Evolutionary conservation across 1,284 basidiomycete species (phyloP).

Genomic region (Trichosporon sp.): DNA sequence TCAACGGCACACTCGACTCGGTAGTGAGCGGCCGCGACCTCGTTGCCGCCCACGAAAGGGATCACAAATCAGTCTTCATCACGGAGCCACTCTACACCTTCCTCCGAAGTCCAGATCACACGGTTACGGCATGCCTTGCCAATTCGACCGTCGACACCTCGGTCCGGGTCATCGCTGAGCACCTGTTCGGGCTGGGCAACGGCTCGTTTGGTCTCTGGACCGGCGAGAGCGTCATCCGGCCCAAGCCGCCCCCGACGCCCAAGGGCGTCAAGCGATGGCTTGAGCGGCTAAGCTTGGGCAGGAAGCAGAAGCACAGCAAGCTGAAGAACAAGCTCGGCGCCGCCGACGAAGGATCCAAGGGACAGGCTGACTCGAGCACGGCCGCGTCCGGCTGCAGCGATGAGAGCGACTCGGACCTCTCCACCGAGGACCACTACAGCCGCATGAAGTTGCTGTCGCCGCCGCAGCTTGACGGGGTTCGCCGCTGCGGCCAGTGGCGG

Average conservation of each 20-base stretch:
- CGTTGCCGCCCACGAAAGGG: constrained; percentile 23
- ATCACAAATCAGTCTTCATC: constrained; percentile 27
- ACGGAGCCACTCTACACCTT: constrained; percentile 31
- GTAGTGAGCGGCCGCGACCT: constrained; percentile 29
- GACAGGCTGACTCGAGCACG: constrained; percentile 5
- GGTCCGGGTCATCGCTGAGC: constrained; percentile 35
- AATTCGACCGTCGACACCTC: constrained; percentile 34
- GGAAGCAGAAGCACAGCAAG: constrained; percentile 7
- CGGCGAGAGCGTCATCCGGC: constrained; percentile 14
- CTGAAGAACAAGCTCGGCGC: constrained; percentile 14
- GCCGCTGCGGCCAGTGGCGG: constrained; percentile 38
- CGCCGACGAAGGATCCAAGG: constrained; percentile 15
- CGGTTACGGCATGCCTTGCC: constrained; percentile 29
- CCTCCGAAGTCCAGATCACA: constrained; percentile 31
- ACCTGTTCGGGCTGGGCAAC: constrained; percentile 33
- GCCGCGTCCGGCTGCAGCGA: constrained; percentile 14
- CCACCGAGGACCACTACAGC: constrained; percentile 22
- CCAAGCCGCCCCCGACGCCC: neutral
- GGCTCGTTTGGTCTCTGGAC: constrained; percentile 32
- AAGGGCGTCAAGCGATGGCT: constrained; percentile 24
- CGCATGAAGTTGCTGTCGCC: constrained; percentile 20
- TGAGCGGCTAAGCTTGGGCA: constrained; percentile 22
- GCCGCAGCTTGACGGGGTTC: constrained; percentile 38
- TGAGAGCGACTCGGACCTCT: constrained; percentile 26
- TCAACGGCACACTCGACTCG: constrained; percentile 18